Evolutionary conservation across 1,284 basidiomycete genomes (phyloP), one percentile per base, ranked within the genome.

Genomic region (Naganishia albida): DNA sequence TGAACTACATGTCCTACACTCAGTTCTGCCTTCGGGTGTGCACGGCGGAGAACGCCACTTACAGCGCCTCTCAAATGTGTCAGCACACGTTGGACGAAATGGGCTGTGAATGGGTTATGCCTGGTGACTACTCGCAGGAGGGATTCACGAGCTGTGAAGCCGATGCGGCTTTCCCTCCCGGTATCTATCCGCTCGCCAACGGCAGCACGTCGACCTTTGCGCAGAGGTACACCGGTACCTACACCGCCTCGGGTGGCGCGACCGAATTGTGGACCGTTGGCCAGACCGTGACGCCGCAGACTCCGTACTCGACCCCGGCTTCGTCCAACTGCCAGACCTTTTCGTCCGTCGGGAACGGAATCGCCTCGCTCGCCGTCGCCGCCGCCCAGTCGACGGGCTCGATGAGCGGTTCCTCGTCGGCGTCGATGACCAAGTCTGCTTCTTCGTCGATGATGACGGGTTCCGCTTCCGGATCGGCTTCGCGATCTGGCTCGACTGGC

Each of bases 31-130:
- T 80, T 64, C 75, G 80, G 64, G 75, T 80, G 72, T 81, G 79
- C 62, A 80, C 76, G 63, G 68, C 75, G 57, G 75, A 77, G 67
- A 71, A 76, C 68, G 67, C 68, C 63, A 69, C 39, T 67, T 72
- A 50, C 67, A 40, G 40, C 7, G 62, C 55, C 13, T 38, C 56
- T 20, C 39, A 63, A 25, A 65, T 71, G 69, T 78, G 75, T 70
- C 74, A 80, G 71, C 77, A 77, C 73, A 75, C 74, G 30, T 70
- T 80, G 40, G 76, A 79, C 70, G 72, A 75, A 53, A 80, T 81
- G 78, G 80, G 81, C 49, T 81, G 80, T 71, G 44, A 73, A 49
- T 78, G 77, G 77, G 77, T 80, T 71, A 80, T 80, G 79, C 78
- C 79, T 38, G 78, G 78, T 63, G 71, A 71, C 72, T 79, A 79